phyloP scores from a whole-genome alignment of 2,329 filamentous ascomycete genomes.

The Penicillium thymicola region DNA sequence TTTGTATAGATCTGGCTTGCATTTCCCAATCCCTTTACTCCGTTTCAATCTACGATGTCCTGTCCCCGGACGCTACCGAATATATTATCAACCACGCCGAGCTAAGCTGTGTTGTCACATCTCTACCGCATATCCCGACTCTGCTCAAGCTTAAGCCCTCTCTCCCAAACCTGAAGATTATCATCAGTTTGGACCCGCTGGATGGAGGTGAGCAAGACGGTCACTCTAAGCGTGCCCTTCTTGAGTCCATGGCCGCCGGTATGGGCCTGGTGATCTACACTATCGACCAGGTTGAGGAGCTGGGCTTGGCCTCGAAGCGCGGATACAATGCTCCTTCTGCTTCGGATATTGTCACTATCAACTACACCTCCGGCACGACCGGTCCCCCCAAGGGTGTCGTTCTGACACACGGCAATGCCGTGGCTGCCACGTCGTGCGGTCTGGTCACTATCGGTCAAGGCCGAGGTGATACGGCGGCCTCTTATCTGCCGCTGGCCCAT shows the following conservation, averaged over 20 bases:
- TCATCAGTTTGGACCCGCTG: conserved; percentile 80
- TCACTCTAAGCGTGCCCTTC: conserved; percentile 72
- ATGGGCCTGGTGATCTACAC: conserved; percentile 76
- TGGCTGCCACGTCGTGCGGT: conserved; percentile 65
- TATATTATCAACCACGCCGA: conserved; percentile 92
- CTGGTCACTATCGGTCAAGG: conserved; percentile 54
- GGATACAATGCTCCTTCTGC: conserved; percentile 68
- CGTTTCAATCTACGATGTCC: conserved; percentile 93
- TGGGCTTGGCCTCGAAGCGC: conserved; percentile 69
- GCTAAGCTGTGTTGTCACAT: conserved; percentile 71
- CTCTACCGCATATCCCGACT: conserved; percentile 74
- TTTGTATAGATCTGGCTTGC: conserved; percentile 69
- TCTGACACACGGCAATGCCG: conserved; percentile 75
- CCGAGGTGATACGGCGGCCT: conserved; percentile 66
- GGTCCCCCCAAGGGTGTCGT: conserved; percentile 63
- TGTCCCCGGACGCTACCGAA: conserved; percentile 86
- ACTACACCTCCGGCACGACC: conserved; percentile 65
- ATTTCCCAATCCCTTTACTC: conserved; percentile 84
- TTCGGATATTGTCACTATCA: conserved; percentile 74
- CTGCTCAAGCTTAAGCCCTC: conserved; percentile 77
- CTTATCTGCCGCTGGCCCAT: conserved; percentile 90
- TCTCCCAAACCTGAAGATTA: conserved; percentile 77
- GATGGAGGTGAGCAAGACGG: conserved; percentile 73
- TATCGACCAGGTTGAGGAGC: conserved; percentile 73
- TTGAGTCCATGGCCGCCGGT: conserved; percentile 70